Percentiles rank a stretch among this genome's conserved stretches.
phyloP scores from a whole-genome alignment of 2,329 filamentous ascomycete species.

The Triangularia setosa region DNA sequence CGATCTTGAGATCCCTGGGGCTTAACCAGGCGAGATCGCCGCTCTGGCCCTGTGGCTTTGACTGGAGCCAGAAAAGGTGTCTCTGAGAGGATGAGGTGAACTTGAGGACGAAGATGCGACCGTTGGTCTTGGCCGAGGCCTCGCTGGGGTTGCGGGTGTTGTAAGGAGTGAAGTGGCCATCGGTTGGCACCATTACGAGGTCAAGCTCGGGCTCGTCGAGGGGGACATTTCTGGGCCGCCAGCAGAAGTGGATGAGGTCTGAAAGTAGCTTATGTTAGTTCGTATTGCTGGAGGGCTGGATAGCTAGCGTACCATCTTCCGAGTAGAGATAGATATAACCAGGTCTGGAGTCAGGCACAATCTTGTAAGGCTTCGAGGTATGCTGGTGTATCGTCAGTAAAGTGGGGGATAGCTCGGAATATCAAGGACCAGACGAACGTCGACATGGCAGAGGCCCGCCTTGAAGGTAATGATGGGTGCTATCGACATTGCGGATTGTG shows the following conservation, averaged over 20 bases:
- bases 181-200: constrained; percentile 87
- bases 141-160: constrained; percentile 55
- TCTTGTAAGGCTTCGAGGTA: constrained; percentile 61
- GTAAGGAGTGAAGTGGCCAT: constrained; percentile 84
- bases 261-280: constrained; percentile 11
- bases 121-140: constrained; percentile 66
- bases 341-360: constrained; percentile 66
- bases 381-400: constrained; percentile 32
- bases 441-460: constrained; percentile 78
- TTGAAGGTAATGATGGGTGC: constrained; percentile 91
- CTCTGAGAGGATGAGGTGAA: constrained; percentile 89
- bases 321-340: constrained; percentile 91
- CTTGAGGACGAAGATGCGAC: constrained; percentile 88
- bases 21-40: constrained; percentile 76
- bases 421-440: constrained; percentile 46
- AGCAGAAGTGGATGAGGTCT: constrained; percentile 96
- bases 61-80: constrained; percentile 95
- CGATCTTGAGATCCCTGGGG: constrained; percentile 79
- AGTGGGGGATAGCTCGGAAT: neutral
- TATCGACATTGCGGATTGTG: constrained; percentile 63
- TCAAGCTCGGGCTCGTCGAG: constrained; percentile 76
- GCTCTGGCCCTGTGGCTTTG: constrained; percentile 69
- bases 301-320: constrained; percentile 67
- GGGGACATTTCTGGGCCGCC: constrained; percentile 73
- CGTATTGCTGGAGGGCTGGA: neutral